Base-by-base conservation (phyloP, 805 yeast genomes). In the Wickerhamomyces bovis region DNA sequence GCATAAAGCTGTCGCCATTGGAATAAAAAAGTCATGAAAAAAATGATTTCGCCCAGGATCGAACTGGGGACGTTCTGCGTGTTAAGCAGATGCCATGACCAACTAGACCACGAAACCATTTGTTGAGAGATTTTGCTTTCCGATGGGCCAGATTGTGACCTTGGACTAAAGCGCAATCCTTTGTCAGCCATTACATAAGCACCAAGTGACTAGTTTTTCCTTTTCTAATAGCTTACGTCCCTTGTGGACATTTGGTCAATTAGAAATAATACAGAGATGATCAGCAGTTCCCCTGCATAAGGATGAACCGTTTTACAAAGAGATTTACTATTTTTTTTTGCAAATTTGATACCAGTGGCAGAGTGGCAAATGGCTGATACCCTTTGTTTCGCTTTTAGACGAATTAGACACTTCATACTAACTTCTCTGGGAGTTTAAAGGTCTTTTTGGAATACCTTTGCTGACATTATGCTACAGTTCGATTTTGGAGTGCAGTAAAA, bases 201-300 rank as follows among this genome's bases (percentile, higher is more conserved):
- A 33, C 11, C 2, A 18, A 12, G 11, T 8, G 3, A 33, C 20
- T 16, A 16, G 36, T n/a, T 33, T 33, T 33, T 33, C 12, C 16
- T n/a, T 20, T 28, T n/a, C n/a, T 20, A 16, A 36, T 20, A 11
- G 2, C 10, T 6, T n/a, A 2, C 13, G 57, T 54, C 81, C 83
- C 61, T 76, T 73, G 78, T 83, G 87, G 89, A 82, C 92, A 83
- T 82, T 84, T 89, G 92, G 97, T 92, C 97, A 92, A 92, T 84
- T 90, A 84, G 96, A 90, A 92, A 85, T 96, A 89, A 92, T 92
- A 92, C 99, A 92, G 98, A 92, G 99, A 92, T 92, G 98, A 94
- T 92, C 90, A 92, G 98, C 98, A 94, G 95, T 95, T 97, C 97
- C 98, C 98, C 97, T 92, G 98, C 98, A 92, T 94, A 94, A 94